Conservation (phyloP, 768 basidiomycete species). For the Lactarius hengduanensis region DNA sequence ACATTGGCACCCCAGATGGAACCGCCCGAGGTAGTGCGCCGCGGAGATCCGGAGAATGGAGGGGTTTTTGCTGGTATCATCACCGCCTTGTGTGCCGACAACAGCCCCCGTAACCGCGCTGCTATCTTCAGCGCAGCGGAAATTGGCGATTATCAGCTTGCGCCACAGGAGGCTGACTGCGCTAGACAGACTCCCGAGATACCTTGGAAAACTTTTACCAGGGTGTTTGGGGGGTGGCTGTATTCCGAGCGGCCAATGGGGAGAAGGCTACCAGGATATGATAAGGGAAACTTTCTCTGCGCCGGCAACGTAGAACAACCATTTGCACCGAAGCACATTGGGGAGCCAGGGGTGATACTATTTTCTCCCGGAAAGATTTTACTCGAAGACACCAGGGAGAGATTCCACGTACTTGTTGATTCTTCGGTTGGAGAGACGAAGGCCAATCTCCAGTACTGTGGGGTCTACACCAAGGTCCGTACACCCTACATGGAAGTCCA, state of each 20-base stretch:
- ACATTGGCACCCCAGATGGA: no score
- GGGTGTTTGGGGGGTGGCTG: background rate
- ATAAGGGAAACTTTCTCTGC: background rate
- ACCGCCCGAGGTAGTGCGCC: background rate
- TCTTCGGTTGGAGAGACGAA: background rate
- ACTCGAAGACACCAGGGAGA: background rate
- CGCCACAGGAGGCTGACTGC: background rate
- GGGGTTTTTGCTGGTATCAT: background rate
- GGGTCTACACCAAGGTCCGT: background rate
- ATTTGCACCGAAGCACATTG: background rate
- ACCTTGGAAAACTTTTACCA: background rate
- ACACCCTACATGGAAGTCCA: background rate
- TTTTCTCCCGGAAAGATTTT: background rate
- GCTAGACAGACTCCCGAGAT: background rate
- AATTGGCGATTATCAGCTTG: background rate
- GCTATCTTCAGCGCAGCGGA: background rate
- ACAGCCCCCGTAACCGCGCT: background rate
- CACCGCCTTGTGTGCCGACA: background rate
- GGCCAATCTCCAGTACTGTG: background rate
- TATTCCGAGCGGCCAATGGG: background rate
- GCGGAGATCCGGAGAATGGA: background rate
- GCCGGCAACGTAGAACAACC: background rate
- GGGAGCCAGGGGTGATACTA: constrained; percentile 6
- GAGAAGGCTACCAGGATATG: background rate
- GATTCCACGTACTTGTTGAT: background rate